Percentiles rank a stretch among this genome's conserved stretches.
Evolutionary conservation across 176 grass and related monocot genomes (phyloP).

Genomic region (Raddia guianensis): DNA sequence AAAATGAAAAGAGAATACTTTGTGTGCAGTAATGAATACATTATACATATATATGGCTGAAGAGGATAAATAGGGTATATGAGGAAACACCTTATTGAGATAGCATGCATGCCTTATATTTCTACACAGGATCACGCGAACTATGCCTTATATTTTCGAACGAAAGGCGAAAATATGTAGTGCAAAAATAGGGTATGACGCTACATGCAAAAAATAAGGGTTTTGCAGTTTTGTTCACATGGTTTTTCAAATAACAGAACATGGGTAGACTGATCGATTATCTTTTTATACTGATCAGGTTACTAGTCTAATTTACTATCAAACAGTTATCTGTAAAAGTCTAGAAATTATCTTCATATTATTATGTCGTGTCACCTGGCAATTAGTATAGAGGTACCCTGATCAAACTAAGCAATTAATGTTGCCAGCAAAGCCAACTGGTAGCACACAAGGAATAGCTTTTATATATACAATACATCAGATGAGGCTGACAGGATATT

Average conservation of each 20-base stretch:
- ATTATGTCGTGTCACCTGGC: neutral
- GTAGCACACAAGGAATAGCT: neutral
- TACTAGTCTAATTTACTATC: neutral
- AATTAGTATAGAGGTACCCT: neutral
- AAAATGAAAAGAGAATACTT: no score
- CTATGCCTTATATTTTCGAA: no score
- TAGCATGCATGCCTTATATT: no score
- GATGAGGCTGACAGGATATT: conserved; percentile 1
- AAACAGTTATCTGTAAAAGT: conserved; percentile 6
- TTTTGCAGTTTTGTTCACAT: neutral
- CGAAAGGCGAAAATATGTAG: no score
- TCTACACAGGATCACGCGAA: no score
- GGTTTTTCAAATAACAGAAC: conserved; percentile 1
- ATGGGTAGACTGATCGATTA: neutral
- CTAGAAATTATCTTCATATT: neutral
- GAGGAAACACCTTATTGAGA: no score
- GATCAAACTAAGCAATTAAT: neutral
- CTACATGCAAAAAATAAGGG: neutral
- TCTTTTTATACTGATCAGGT: conserved; percentile 2
- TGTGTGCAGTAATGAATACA: no score
- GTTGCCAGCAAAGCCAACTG: neutral
- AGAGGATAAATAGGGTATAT: no score
- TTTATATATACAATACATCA: neutral
- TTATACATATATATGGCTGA: no score
- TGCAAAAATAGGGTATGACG: neutral